Evolutionary conservation across 768 basidiomycete genomes (phyloP).

Genomic region (Trametopsis cervina): DNA sequence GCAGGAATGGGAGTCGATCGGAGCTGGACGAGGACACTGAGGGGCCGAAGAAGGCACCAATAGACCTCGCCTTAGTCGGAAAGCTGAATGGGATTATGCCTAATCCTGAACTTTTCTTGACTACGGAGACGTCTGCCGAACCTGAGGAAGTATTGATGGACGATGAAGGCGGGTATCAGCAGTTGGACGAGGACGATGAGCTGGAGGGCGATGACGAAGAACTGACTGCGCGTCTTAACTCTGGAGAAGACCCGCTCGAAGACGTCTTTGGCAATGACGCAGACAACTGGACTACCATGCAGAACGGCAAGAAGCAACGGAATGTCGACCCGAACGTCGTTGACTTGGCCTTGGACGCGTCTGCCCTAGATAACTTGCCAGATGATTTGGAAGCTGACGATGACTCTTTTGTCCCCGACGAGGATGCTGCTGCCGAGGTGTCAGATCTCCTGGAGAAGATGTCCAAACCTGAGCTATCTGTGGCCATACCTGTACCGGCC

Average conservation of each 20-base stretch:
- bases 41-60: conserved; percentile 31
- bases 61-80: conserved; percentile 43
- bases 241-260: conserved; percentile 39
- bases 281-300: conserved; percentile 56
- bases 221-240: conserved; percentile 31
- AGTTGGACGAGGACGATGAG: conserved; percentile 18
- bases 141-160: conserved; percentile 17
- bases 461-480: conserved; percentile 25
- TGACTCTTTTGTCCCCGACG: conserved; percentile 29
- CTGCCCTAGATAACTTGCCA: conserved; percentile 25
- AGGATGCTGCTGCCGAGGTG: conserved; percentile 27
- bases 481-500: conserved; percentile 37
- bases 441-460: conserved; percentile 18
- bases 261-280: conserved; percentile 65
- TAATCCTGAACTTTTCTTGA: conserved; percentile 23
- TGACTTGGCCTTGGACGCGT: conserved; percentile 44
- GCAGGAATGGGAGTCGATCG: conserved; percentile 22
- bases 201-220: conserved; percentile 34
- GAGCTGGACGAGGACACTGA: conserved; percentile 18
- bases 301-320: conserved; percentile 22
- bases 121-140: conserved; percentile 24
- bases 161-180: conserved; percentile 7
- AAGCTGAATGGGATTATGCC: conserved; percentile 36
- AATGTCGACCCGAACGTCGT: conserved; percentile 40
- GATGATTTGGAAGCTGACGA: conserved; percentile 21